Evolutionary conservation across 2,329 filamentous ascomycete genomes (phyloP).

Genomic region (Monascus ruber): DNA sequence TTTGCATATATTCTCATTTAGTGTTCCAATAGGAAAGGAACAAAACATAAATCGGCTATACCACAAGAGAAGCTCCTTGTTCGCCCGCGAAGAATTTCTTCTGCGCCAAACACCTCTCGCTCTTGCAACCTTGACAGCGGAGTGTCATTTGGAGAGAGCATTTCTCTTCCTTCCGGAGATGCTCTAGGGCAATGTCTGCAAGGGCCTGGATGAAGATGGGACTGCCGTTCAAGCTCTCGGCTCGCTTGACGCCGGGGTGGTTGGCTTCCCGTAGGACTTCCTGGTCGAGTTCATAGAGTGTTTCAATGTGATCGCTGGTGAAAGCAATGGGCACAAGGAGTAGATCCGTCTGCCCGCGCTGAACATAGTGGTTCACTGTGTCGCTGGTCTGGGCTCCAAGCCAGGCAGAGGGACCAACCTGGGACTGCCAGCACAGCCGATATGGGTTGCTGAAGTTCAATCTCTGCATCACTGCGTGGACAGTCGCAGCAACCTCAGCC

Average conservation of each 20-base stretch:
- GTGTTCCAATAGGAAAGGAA: background rate
- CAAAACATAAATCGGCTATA: slow-evolving; percentile 8
- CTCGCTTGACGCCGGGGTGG: slow-evolving; percentile 73
- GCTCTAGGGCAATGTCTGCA: slow-evolving; percentile 72
- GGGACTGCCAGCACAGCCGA: slow-evolving; percentile 92
- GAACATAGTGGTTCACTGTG: slow-evolving; percentile 78
- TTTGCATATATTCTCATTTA: too few relatives aligned
- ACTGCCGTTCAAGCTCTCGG: slow-evolving; percentile 84
- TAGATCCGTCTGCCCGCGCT: slow-evolving; percentile 83
- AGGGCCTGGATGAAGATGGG: slow-evolving; percentile 82
- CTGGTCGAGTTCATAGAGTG: slow-evolving; percentile 82
- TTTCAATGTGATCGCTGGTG: slow-evolving; percentile 98
- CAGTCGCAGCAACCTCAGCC: slow-evolving; percentile 87
- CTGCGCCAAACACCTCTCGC: slow-evolving; percentile 67
- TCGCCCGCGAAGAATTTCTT: slow-evolving; percentile 53
- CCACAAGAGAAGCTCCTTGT: slow-evolving; percentile 22
- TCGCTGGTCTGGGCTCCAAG: slow-evolving; percentile 84
- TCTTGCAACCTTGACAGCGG: slow-evolving; percentile 87
- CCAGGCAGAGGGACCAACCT: slow-evolving; percentile 93
- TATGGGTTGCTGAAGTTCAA: slow-evolving; percentile 83
- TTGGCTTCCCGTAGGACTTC: slow-evolving; percentile 81
- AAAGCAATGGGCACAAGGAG: slow-evolving; percentile 92
- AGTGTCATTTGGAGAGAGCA: slow-evolving; percentile 81
- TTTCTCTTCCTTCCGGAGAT: slow-evolving; percentile 58
- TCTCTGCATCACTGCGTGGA: slow-evolving; percentile 90